Base-by-base conservation (phyloP, 2,329 filamentous ascomycete species). In the Purpureocillium takamizusanense region DNA sequence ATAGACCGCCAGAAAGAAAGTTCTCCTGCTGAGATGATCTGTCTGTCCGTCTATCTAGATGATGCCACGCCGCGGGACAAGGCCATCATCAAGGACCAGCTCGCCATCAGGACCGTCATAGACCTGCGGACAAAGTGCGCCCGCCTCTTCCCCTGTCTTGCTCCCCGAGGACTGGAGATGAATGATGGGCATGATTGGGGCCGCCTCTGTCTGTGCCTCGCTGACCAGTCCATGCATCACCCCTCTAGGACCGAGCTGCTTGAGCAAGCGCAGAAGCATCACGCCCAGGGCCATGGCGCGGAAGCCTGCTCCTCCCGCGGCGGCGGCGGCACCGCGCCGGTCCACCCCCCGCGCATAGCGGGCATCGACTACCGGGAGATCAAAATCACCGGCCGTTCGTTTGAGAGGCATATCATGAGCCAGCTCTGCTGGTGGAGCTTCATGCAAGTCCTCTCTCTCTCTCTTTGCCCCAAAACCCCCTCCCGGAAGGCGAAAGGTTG, bases 41-140 rank as follows among this genome's bases (percentile, higher is more conserved):
- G n/a, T n/a, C n/a, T n/a, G n/a, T n/a, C n/a, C n/a, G 21, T 5
- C 5, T 10, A 25, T 10, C 14, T 42, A 71, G 86, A 94, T 52
- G 78, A 86, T 56, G 84, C 86, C 28, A 82, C 83, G 0, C 52
- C 68, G 15, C 55, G 66, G 28, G 88, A 94, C 59, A 74, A 75
- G 40, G 55, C 66, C 27, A 62, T 66, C 25, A 68, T 94, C 10
- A 59, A 65, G 9, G 60, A 78, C 7, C 69, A 77, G 25, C 71
- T 81, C 48, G 69, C 74, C 16, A 74, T 94, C 46, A 75, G 70
- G 47, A 86, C 79, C 3, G 74, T 94, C 31, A 73, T 94, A 42
- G 88, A 94, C 62, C 66, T 94, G 10, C 76, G 88, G 40, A 86
- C 86, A 44, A 78, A 81, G 78, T 86, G 69, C 42, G 6, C 6